Conservation (phyloP, 768 basidiomycete genomes). For the Leccinellum rugosiceps region DNA sequence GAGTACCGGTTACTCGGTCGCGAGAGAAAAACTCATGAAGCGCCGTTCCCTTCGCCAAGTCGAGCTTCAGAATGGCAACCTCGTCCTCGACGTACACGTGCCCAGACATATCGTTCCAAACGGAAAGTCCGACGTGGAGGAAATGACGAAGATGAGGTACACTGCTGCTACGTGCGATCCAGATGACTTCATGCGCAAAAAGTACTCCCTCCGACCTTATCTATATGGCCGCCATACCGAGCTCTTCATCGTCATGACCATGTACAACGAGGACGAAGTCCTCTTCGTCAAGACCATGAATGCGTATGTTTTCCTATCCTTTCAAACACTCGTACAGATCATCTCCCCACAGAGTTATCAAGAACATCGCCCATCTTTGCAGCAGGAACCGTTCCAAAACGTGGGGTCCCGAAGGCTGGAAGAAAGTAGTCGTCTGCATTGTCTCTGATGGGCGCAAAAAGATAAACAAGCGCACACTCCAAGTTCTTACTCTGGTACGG, state of each 20-base stretch:
- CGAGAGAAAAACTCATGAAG: slow-evolving; percentile 79
- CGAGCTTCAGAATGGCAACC: slow-evolving; percentile 75
- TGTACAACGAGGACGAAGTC: slow-evolving; percentile 91
- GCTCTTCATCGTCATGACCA: slow-evolving; percentile 94
- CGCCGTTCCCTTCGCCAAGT: slow-evolving; percentile 77
- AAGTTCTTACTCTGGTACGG: slow-evolving; percentile 77
- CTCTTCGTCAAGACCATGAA: slow-evolving; percentile 83
- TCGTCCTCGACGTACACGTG: slow-evolving; percentile 80
- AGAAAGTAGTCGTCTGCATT: slow-evolving; percentile 85
- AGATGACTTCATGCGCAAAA: slow-evolving; percentile 76
- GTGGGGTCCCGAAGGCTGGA: slow-evolving; percentile 89
- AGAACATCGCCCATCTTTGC: slow-evolving; percentile 82
- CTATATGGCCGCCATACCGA: slow-evolving; percentile 81
- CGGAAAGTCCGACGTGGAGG: slow-evolving; percentile 58
- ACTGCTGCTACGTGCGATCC: slow-evolving; percentile 89
- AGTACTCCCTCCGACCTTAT: slow-evolving; percentile 78
- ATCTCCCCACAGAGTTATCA: slow-evolving; percentile 59
- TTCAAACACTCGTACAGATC: slow-evolving; percentile 1
- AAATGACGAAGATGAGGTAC: slow-evolving; percentile 82
- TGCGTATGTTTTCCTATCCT: slow-evolving; percentile 46
- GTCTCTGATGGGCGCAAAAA: slow-evolving; percentile 85
- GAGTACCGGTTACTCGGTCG: slow-evolving; percentile 60
- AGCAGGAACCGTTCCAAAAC: slow-evolving; percentile 65
- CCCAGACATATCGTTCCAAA: slow-evolving; percentile 77
- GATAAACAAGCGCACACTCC: slow-evolving; percentile 86